A percentile compares a stretch with the other conserved stretches of the same genome.
These are phyloP conservation scores for Rhexocercosporidium sp. DNA, from an alignment of 2,329 filamentous ascomycete genomes.

Conservation along the genomic window DNA sequence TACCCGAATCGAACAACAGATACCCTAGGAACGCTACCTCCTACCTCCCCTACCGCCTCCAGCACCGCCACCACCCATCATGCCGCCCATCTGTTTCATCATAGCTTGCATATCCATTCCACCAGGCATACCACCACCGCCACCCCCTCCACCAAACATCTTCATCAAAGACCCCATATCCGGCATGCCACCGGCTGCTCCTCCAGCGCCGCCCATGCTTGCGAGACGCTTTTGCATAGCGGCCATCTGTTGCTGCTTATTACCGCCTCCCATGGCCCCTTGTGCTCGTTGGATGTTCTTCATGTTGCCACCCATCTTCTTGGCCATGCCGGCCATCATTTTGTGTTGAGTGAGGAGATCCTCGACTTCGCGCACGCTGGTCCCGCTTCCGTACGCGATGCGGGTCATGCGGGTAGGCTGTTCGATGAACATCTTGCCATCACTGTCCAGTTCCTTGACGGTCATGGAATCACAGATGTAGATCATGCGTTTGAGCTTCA, in stretches of 20 bases:
- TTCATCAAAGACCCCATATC: slow-evolving; percentile 90
- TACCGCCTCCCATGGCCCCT: slow-evolving; percentile 86
- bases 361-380: slow-evolving; percentile 90
- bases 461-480: slow-evolving; percentile 99
- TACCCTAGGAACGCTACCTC: slow-evolving; percentile 12
- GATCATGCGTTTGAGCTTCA: slow-evolving; percentile 96
- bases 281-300: slow-evolving; percentile 97
- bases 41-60: slow-evolving; percentile 40
- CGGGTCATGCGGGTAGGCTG: slow-evolving; percentile 93
- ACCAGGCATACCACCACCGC: slow-evolving; percentile 55
- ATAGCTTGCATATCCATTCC: slow-evolving; percentile 81
- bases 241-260: slow-evolving; percentile 91
- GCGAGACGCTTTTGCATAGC: slow-evolving; percentile 97
- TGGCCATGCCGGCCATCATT: slow-evolving; percentile 99
- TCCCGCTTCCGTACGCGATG: slow-evolving; percentile 88
- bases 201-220: slow-evolving; percentile 82
- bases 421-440: slow-evolving; percentile 92
- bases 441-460: slow-evolving; percentile 89
- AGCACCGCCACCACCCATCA: slow-evolving; percentile 50
- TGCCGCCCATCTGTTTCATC: slow-evolving; percentile 69
- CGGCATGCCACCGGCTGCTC: slow-evolving; percentile 67
- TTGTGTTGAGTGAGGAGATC: slow-evolving; percentile 96
- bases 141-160: slow-evolving; percentile 82
- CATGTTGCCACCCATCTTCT: slow-evolving; percentile 98
- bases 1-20: slow-evolving; percentile 2